These are phyloP conservation scores for Apiospora hydei DNA, from an alignment of 2,329 filamentous ascomycete genomes.

Conservation along the genomic window DNA sequence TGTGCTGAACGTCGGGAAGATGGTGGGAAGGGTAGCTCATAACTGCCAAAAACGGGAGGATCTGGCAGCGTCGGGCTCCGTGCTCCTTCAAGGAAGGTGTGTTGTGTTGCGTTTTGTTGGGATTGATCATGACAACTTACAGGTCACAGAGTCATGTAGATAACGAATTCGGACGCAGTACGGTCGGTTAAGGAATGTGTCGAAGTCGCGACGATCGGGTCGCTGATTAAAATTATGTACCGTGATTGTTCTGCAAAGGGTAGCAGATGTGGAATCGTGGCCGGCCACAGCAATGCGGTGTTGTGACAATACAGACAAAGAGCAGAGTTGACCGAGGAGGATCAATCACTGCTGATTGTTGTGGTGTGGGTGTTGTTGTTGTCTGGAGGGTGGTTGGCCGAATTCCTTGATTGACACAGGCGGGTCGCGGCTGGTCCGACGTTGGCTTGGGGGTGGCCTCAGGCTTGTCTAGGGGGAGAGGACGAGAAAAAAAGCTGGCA, in stretches of 20 bases:
- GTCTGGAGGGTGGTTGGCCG: conserved; percentile 11
- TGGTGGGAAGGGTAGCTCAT: background rate
- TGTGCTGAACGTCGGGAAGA: background rate
- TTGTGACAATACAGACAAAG: conserved; percentile 25
- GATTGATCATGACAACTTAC: conserved; percentile 19
- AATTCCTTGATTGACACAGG: conserved; percentile 21
- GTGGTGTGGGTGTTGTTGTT: conserved; percentile 21
- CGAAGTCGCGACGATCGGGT: conserved; percentile 25
- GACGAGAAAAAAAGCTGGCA: conserved; percentile 11
- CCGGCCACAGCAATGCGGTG: conserved; percentile 39
- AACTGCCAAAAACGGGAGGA: background rate
- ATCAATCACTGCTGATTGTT: conserved; percentile 13
- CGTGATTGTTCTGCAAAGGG: conserved; percentile 19
- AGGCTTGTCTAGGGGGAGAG: background rate
- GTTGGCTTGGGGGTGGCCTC: background rate
- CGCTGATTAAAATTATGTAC: conserved; percentile 25
- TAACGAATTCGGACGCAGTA: background rate
- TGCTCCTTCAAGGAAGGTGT: background rate
- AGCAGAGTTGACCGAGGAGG: conserved; percentile 26
- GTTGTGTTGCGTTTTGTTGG: background rate
- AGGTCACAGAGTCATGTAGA: conserved; percentile 18
- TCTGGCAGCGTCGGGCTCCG: background rate
- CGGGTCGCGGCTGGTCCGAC: conserved; percentile 24
- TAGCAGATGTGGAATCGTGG: conserved; percentile 34
- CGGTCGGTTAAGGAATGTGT: conserved; percentile 25